phyloP scores from a whole-genome alignment of 176 grass and related monocot genomes.

The Bonia amplexicaulis region DNA sequence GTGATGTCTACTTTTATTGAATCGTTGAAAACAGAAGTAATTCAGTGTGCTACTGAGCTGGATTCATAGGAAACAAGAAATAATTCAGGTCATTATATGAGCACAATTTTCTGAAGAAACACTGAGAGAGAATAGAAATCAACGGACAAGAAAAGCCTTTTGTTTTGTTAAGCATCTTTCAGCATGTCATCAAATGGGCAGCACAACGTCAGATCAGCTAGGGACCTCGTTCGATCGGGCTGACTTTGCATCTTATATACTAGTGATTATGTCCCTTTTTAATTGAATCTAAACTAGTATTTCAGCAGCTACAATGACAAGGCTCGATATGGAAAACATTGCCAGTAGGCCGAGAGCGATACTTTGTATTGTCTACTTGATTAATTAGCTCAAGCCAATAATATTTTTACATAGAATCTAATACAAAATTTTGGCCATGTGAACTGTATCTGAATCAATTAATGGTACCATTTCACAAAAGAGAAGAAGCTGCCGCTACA shows the following conservation, averaged over 20 bases:
- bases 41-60: neutral
- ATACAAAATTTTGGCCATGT: neutral
- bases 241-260: conserved; percentile 43
- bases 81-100: neutral
- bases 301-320: neutral
- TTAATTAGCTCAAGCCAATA: neutral
- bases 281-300: conserved; percentile 17
- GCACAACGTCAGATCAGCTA: neutral
- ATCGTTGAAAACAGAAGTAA: neutral
- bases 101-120: neutral
- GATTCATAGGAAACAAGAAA: neutral
- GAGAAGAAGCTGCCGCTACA: neutral
- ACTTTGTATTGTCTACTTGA: neutral
- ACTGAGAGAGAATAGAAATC: neutral
- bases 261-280: neutral
- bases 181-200: neutral
- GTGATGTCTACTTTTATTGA: neutral
- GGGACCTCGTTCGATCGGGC: neutral
- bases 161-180: neutral
- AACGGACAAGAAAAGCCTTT: neutral
- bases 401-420: neutral
- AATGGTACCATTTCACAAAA: neutral
- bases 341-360: conserved; percentile 4
- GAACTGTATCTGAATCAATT: conserved; percentile 8
- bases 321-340: neutral